A percentile compares a stretch with the other conserved stretches of the same genome.
phyloP scores from a whole-genome alignment of 352 stramenopile genomes.

The Phytophthora tentaculata region DNA sequence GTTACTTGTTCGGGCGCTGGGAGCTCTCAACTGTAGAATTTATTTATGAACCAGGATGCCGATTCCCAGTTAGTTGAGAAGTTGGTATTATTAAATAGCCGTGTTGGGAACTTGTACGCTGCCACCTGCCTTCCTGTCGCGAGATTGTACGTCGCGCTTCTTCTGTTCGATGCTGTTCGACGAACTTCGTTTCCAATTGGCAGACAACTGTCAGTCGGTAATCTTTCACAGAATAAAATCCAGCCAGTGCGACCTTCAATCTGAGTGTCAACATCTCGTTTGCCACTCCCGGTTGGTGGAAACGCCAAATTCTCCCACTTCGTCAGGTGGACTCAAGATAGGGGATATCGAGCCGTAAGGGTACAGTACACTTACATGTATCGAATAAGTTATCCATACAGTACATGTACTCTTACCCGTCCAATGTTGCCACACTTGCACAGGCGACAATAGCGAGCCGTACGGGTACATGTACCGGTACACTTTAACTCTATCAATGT shows the following conservation, averaged over 20 bases:
- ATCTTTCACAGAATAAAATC: constrained; percentile 13
- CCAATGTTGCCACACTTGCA: too few relatives aligned
- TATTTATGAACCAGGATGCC: neutral
- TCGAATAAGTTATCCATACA: too few relatives aligned
- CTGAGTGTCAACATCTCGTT: constrained; percentile 10
- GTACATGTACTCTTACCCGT: too few relatives aligned
- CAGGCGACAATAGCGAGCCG: too few relatives aligned
- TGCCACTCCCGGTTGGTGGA: constrained; percentile 9
- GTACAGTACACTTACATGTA: neutral
- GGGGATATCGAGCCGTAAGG: too few relatives aligned
- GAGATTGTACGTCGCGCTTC: constrained; percentile 8
- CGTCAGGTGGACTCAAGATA: constrained; percentile 9
- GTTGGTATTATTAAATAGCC: too few relatives aligned
- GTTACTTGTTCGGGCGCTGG: neutral
- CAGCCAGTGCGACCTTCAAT: constrained; percentile 5
- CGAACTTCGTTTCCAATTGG: constrained; percentile 11
- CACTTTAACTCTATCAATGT: too few relatives aligned
- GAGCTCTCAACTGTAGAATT: neutral
- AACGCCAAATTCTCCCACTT: neutral
- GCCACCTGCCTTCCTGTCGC: constrained; percentile 9
- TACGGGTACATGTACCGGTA: neutral
- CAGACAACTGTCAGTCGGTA: constrained; percentile 2
- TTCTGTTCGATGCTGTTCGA: constrained; percentile 28
- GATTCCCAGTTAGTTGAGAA: too few relatives aligned
- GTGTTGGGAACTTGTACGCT: neutral